Conservation (phyloP, 345 rosid genomes). For the Melaleuca quinquenervia region DNA sequence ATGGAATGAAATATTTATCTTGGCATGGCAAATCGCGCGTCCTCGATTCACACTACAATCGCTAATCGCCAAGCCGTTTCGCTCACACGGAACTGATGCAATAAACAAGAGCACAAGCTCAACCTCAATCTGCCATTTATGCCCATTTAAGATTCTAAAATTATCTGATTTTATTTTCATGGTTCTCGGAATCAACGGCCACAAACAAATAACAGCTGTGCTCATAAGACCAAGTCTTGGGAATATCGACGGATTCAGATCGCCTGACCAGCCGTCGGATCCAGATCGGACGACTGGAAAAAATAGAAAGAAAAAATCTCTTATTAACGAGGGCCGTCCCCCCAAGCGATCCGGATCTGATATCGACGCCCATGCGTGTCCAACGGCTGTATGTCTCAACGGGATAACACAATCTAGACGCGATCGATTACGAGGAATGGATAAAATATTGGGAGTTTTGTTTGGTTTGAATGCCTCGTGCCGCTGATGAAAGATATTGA, state of each 20-base stretch:
- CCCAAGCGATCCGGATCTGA: too few species aligned
- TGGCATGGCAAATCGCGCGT: too few species aligned
- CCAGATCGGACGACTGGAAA: too few species aligned
- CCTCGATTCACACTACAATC: not conserved
- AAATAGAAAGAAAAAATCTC: too few species aligned
- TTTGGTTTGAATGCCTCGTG: not conserved
- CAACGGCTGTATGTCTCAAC: not conserved
- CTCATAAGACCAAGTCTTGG: too few species aligned
- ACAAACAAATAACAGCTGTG: not conserved
- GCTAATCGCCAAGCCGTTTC: not conserved
- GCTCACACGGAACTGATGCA: not conserved
- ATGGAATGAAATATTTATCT: not conserved
- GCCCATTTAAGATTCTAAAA: not conserved
- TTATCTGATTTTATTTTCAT: too few species aligned
- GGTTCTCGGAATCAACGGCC: not conserved
- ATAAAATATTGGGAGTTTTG: not conserved
- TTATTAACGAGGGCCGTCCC: too few species aligned
- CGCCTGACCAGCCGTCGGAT: too few species aligned
- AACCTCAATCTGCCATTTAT: not conserved
- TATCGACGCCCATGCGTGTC: not conserved
- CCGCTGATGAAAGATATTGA: not conserved
- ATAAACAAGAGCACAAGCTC: not conserved
- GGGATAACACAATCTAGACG: not conserved
- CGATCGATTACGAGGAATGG: not conserved
- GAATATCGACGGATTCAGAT: too few species aligned